These are phyloP conservation scores for Heliamphora exappendiculata DNA, from an alignment of 148 eudicot genomes.

Conservation along the genomic window DNA sequence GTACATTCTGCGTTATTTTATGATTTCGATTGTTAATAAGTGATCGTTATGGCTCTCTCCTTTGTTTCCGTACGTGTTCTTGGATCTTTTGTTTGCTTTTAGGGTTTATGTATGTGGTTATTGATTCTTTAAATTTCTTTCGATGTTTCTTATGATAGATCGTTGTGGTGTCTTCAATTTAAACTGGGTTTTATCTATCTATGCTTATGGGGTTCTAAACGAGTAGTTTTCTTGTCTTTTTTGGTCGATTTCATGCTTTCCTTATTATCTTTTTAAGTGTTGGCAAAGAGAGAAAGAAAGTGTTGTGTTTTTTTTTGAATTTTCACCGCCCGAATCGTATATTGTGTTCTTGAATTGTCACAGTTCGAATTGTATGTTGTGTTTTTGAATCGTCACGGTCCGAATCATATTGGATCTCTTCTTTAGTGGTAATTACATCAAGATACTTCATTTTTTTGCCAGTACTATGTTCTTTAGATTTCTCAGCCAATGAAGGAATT, in stretches of 20 bases:
- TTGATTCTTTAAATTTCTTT: background rate
- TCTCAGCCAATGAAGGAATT: background rate
- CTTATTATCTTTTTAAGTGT: background rate
- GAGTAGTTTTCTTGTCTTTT: background rate
- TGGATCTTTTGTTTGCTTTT: background rate
- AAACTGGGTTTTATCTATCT: background rate
- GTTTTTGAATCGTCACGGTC: background rate
- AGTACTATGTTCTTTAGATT: too few relatives aligned
- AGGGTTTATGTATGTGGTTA: background rate
- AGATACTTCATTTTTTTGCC: background rate
- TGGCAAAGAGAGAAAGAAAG: background rate
- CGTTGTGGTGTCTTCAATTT: background rate
- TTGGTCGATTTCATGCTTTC: background rate
- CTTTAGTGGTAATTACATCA: background rate
- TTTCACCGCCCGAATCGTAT: too few relatives aligned
- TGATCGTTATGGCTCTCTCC: background rate
- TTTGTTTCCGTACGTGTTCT: background rate
- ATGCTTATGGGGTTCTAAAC: background rate
- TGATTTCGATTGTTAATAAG: background rate
- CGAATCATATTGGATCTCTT: background rate
- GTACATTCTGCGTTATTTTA: background rate
- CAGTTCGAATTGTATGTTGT: too few relatives aligned
- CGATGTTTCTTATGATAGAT: background rate
- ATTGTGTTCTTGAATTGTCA: too few relatives aligned
- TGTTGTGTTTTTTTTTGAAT: too few relatives aligned